phyloP scores from a whole-genome alignment of 768 basidiomycete species.

The Tricholoma furcatifolium region DNA sequence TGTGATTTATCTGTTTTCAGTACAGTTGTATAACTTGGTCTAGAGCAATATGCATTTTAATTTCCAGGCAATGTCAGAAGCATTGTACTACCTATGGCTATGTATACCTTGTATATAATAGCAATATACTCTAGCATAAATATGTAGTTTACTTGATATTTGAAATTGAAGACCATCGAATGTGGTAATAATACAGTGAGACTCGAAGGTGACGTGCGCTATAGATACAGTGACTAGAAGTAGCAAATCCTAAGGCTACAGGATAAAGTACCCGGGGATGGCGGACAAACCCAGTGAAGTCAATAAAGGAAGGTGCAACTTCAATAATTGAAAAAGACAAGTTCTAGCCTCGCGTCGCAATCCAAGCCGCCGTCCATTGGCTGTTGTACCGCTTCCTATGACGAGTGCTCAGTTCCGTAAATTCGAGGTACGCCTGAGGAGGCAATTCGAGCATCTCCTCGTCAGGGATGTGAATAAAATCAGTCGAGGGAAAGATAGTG shows the following conservation, averaged over 20 bases:
- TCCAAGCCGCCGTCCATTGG: conserved; percentile 44
- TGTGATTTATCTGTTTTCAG: conserved; percentile 13
- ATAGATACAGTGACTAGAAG: conserved; percentile 14
- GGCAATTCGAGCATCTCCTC: conserved; percentile 68
- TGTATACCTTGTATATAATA: background rate
- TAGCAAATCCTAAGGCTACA: conserved; percentile 15
- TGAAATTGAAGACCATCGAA: background rate
- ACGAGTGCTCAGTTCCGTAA: conserved; percentile 48
- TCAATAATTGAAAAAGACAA: no score
- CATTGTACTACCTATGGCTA: no score
- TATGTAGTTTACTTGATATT: background rate
- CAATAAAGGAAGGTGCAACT: no score
- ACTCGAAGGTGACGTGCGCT: background rate
- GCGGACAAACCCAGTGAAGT: background rate
- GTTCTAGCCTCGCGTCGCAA: background rate
- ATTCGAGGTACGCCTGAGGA: conserved; percentile 56
- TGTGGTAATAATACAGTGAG: background rate
- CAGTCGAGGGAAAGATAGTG: conserved; percentile 49
- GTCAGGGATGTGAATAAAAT: conserved; percentile 25
- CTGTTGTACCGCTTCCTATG: conserved; percentile 57
- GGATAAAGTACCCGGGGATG: background rate
- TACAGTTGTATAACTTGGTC: conserved; percentile 17
- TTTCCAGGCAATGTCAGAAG: background rate
- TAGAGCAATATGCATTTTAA: background rate
- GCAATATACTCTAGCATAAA: background rate